phyloP scores from a whole-genome alignment of 2,329 filamentous ascomycete species.

The Talaromyces funiculosus region DNA sequence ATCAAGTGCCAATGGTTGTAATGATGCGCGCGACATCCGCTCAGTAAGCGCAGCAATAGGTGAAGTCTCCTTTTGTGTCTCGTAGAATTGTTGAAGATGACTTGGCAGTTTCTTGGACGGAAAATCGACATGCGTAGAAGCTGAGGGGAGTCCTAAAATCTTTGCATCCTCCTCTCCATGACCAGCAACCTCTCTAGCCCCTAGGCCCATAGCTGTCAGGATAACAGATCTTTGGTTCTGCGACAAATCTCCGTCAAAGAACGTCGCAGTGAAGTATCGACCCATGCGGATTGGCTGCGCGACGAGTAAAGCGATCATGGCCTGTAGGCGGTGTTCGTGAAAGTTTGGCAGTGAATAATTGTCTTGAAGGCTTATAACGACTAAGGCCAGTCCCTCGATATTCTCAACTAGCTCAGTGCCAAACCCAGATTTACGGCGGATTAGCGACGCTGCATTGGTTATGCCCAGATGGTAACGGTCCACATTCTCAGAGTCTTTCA shows the following conservation, averaged over 20 bases:
- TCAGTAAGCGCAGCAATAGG: constrained; percentile 64
- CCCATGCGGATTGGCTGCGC: constrained; percentile 72
- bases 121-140: constrained; percentile 48
- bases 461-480: constrained; percentile 79
- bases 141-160: constrained; percentile 27
- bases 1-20: constrained; percentile 73
- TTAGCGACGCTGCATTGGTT: constrained; percentile 68
- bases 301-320: constrained; percentile 74
- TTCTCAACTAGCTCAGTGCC: constrained; percentile 85
- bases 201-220: constrained; percentile 73
- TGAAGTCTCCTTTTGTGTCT: constrained; percentile 36
- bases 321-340: constrained; percentile 66
- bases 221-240: constrained; percentile 76
- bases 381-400: constrained; percentile 69
- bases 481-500: constrained; percentile 76
- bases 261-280: constrained; percentile 75
- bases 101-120: constrained; percentile 74
- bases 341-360: constrained; percentile 78
- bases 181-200: constrained; percentile 78
- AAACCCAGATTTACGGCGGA: constrained; percentile 81
- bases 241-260: constrained; percentile 90
- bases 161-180: constrained; percentile 54
- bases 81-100: constrained; percentile 67
- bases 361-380: constrained; percentile 76
- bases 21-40: constrained; percentile 63